A percentile compares a stretch with the other conserved stretches of the same genome.
Evolutionary conservation across 2,329 filamentous ascomycete species (phyloP).

Genomic region (Ophiostoma angusticollis): DNA sequence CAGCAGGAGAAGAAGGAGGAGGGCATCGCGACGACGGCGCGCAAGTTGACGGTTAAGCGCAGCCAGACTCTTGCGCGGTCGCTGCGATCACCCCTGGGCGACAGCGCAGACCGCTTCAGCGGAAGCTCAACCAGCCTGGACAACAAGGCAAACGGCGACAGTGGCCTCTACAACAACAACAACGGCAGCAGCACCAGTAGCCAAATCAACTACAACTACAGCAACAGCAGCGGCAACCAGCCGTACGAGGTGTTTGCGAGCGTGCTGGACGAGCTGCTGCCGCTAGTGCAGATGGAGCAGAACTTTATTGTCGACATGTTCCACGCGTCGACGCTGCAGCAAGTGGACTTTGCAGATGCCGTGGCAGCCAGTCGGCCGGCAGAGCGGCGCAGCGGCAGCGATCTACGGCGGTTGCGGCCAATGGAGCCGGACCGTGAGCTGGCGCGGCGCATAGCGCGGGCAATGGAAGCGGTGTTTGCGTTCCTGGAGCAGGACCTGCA

Average conservation of each 20-base stretch:
- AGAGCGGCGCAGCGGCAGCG: conserved; percentile 55
- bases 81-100: conserved; percentile 54
- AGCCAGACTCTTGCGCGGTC: conserved; percentile 74
- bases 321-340: conserved; percentile 77
- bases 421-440: conserved; percentile 83
- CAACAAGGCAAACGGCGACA: not conserved
- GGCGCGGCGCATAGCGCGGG: conserved; percentile 69
- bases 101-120: conserved; percentile 22
- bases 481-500: conserved; percentile 72
- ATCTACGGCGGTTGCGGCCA: conserved; percentile 59
- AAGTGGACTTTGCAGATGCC: conserved; percentile 70
- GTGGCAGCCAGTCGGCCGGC: conserved; percentile 54
- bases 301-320: conserved; percentile 98
- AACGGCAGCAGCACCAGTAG: not conserved
- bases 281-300: conserved; percentile 81
- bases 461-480: conserved; percentile 79
- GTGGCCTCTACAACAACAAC: not conserved
- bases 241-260: conserved; percentile 73
- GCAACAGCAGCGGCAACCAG: conserved; percentile 47
- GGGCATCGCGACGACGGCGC: conserved; percentile 57
- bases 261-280: conserved; percentile 68
- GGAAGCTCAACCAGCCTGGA: no score
- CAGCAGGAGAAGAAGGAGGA: conserved; percentile 75
- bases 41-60: conserved; percentile 87
- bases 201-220: not conserved